These are phyloP conservation scores for Telfairia occidentalis DNA, from an alignment of 331 rosid genomes.

Conservation along the genomic window DNA sequence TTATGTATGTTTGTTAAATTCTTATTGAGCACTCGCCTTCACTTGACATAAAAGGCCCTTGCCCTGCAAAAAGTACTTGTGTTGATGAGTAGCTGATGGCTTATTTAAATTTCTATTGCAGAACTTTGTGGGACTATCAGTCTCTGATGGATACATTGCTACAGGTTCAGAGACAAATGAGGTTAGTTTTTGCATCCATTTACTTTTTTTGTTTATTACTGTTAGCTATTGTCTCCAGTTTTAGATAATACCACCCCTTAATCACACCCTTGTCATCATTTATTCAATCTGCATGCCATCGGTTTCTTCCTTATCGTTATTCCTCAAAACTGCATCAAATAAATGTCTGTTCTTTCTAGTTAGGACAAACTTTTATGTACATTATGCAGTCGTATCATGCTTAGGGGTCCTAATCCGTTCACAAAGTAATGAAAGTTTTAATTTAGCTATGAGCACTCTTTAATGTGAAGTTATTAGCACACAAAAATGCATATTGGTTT, in stretches of 20 bases:
- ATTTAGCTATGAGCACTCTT: neutral
- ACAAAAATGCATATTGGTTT: neutral
- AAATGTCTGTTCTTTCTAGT: neutral
- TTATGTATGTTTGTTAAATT: neutral
- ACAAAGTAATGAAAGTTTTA: neutral
- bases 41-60: neutral
- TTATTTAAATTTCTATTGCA: conserved; percentile 24
- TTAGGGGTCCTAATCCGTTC: neutral
- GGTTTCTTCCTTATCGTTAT: neutral
- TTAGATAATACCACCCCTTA: neutral
- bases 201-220: neutral
- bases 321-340: neutral
- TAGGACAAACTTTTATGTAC: neutral
- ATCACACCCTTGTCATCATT: neutral
- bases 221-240: neutral
- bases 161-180: conserved; percentile 98
- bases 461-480: neutral
- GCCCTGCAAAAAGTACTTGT: neutral
- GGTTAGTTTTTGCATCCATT: conserved; percentile 34
- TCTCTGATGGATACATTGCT: conserved; percentile 85
- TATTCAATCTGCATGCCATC: neutral
- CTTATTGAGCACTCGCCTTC: neutral
- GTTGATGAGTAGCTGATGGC: neutral
- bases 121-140: conserved; percentile 96
- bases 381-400: neutral